These are phyloP conservation scores for Gryganskiella cystojenkinii DNA, from an alignment of 192 early-diverging fungal species.

Conservation along the genomic window DNA sequence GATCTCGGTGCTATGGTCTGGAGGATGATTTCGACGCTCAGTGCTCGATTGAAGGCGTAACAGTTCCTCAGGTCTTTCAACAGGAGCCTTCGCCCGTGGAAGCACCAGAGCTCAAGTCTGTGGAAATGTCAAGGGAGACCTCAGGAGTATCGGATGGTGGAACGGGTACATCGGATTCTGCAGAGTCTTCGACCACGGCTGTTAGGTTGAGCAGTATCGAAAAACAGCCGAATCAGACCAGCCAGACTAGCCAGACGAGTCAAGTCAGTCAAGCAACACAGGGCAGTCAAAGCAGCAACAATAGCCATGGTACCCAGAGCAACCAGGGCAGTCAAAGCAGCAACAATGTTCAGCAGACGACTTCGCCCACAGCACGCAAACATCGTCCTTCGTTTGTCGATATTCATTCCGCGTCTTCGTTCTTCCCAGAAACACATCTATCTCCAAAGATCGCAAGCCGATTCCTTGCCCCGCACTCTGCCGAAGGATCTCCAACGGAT, in stretches of 20 bases:
- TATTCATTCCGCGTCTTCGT: conserved; percentile 40
- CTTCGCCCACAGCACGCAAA: conserved; percentile 16
- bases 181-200: conserved; percentile 38
- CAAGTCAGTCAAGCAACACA: conserved; percentile 1
- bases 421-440: conserved; percentile 34
- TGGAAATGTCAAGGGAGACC: conserved; percentile 34
- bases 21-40: conserved; percentile 32
- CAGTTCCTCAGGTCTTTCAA: conserved; percentile 31
- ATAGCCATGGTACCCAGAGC: conserved; percentile 4
- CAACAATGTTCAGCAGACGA: neutral
- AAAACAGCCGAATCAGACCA: conserved; percentile 1
- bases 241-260: neutral
- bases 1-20: conserved; percentile 36
- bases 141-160: conserved; percentile 34
- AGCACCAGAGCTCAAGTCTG: neutral
- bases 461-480: conserved; percentile 40
- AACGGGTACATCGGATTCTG: conserved; percentile 42
- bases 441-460: conserved; percentile 25
- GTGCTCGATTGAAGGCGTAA: conserved; percentile 9
- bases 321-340: conserved; percentile 7
- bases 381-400: conserved; percentile 49
- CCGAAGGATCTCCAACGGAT: conserved; percentile 47
- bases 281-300: conserved; percentile 13
- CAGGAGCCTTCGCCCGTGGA: conserved; percentile 41
- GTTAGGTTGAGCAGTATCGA: conserved; percentile 26